Conservation (phyloP, 2,329 filamentous ascomycete species). For the Diaporthe australafricana region DNA sequence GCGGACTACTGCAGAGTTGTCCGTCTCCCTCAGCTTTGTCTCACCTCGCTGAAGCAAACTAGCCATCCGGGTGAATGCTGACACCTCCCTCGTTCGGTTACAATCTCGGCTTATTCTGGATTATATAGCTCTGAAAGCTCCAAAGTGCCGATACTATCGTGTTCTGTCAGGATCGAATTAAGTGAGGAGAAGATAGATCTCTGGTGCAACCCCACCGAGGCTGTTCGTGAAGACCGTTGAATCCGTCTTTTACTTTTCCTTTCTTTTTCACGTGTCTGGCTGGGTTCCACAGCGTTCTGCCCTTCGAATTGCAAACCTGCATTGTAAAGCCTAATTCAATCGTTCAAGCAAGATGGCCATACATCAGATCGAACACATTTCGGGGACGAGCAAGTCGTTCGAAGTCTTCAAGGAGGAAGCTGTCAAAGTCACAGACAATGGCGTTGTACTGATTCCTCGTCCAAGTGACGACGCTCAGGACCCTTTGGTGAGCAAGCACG, state of each 20-base stretch:
- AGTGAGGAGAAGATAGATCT: slow-evolving; percentile 3
- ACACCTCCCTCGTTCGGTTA: background rate
- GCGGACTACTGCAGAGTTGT: background rate
- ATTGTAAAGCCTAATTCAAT: background rate
- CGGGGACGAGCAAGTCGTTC: slow-evolving; percentile 6
- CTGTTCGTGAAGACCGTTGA: background rate
- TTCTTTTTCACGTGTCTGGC: too few relatives aligned
- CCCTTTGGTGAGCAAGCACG: slow-evolving; percentile 44
- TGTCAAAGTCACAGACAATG: slow-evolving; percentile 41
- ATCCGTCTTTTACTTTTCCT: background rate
- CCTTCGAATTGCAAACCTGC: background rate
- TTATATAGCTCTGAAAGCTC: too few relatives aligned
- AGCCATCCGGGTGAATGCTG: slow-evolving; percentile 4
- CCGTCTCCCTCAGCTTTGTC: slow-evolving; percentile 8
- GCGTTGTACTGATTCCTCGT: slow-evolving; percentile 52
- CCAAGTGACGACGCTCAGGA: slow-evolving; percentile 48
- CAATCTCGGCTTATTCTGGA: background rate
- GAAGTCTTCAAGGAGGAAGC: slow-evolving; percentile 5
- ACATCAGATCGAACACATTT: background rate
- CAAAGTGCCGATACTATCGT: background rate
- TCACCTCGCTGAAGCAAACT: slow-evolving; percentile 12
- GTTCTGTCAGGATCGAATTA: background rate
- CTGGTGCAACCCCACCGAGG: background rate
- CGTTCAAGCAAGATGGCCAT: background rate
- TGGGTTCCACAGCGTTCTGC: background rate